Evolutionary conservation across 129 eudicot genomes (phyloP).

Genomic region (Sambucus nigra): DNA sequence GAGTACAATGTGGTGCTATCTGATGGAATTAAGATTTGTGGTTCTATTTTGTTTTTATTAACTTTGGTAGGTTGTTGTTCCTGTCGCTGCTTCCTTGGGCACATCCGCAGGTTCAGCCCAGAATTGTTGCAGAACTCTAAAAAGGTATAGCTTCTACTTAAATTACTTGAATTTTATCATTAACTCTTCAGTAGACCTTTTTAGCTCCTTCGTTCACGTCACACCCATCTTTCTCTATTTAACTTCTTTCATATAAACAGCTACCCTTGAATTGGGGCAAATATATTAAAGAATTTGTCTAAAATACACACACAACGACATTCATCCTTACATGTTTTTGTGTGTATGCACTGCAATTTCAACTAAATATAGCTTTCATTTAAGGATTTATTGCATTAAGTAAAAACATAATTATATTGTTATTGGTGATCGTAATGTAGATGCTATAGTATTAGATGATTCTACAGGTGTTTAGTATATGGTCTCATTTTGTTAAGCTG

Average conservation of each 20-base stretch:
- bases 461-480: too few relatives aligned
- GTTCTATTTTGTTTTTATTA: constrained; percentile 41
- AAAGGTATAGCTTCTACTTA: not conserved
- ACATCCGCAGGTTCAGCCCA: constrained; percentile 10
- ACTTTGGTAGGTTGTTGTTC: constrained; percentile 39
- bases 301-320: too few relatives aligned
- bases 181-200: not conserved
- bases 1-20: constrained; percentile 29
- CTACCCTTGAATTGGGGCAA: not conserved
- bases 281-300: not conserved
- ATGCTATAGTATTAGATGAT: too few relatives aligned
- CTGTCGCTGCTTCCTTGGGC: constrained; percentile 39
- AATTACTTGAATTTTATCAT: not conserved
- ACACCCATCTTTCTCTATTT: not conserved
- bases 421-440: too few relatives aligned
- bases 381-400: too few relatives aligned
- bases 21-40: constrained; percentile 21
- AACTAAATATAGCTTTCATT: too few relatives aligned
- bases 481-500: too few relatives aligned
- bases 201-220: not conserved
- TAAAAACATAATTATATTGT: too few relatives aligned
- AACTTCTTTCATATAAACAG: not conserved
- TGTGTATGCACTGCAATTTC: too few relatives aligned
- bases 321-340: too few relatives aligned
- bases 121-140: not conserved